Evolutionary conservation across 208 protist species (phyloP), one percentile per base, ranked within the genome.

Genomic region (Trichomonas vaginalis): DNA sequence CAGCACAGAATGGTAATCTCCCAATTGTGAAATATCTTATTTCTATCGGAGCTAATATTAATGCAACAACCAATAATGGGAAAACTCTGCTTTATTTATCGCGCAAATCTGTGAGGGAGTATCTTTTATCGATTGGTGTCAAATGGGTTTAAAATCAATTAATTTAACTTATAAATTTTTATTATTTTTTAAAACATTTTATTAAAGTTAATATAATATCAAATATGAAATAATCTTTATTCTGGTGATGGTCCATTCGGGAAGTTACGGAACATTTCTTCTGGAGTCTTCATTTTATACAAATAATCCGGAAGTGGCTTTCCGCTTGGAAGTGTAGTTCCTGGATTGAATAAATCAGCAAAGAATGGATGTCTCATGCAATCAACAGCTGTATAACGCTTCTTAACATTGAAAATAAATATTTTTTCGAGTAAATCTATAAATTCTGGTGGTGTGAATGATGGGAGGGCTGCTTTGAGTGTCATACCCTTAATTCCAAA

Each of bases 281-380:
- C 86, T 48, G 86, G 86, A 32, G 86, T 92, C n/a, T 45, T 92
- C 40, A 92, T 92, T 15, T 9, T 51, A 14, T 48, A 23, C 14
- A 92, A 51, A 45, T 51, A 92, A 51, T 48, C 27, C 35, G 86
- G 86, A 39, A 92, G 32, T 48, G 40, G 45, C 10, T 35, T 45
- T n/a, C 37, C n/a, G 45, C 39, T 92, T 39, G 86, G 86, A 40
- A 92, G 17, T 35, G 15, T 92, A n/a, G 32, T 32, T 48, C 15
- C 45, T 39, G 12, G 40, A 21, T 51, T 42, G 51, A 92, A 92
- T 15, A 92, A 45, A 37, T 92, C 86, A 35, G 86, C 86, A 40
- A 92, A 92, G 45, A 92, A 92, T 47, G 86, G 86, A 39, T 92
- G 86, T 27, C 39, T 92, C 86, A 92, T 92, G 45, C 86, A 92